These are phyloP conservation scores for Albugo laibachii DNA, from an alignment of 352 stramenopile genomes.

Conservation along the genomic window DNA sequence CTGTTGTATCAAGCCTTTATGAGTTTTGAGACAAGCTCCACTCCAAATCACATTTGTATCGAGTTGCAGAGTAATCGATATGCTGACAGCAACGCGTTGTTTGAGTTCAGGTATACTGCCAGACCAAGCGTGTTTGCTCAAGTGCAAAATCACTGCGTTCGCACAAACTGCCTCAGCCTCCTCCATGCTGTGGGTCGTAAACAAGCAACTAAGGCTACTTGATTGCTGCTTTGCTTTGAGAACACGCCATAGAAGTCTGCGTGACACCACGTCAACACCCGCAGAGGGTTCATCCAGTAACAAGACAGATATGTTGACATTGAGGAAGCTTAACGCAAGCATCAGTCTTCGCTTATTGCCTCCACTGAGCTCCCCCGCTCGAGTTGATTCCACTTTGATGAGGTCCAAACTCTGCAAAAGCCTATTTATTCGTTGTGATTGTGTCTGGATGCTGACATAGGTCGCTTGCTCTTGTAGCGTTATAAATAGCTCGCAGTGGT, in stretches of 20 bases:
- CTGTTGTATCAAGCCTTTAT: too few species aligned
- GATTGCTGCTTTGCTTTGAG: conserved; percentile 35
- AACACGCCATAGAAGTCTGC: conserved; percentile 62
- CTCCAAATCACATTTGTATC: conserved; percentile 6
- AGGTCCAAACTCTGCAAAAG: conserved; percentile 37
- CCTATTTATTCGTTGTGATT: background rate
- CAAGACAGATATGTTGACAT: conserved; percentile 35
- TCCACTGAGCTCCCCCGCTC: conserved; percentile 41
- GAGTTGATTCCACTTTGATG: conserved; percentile 31
- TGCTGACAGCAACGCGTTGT: conserved; percentile 33
- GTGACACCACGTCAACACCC: conserved; percentile 57
- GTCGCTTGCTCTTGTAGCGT: conserved; percentile 9
- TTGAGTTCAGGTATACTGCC: conserved; percentile 68
- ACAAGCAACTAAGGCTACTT: conserved; percentile 35
- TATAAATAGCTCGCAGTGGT: conserved; percentile 58
- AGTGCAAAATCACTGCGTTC: conserved; percentile 57
- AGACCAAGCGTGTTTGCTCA: conserved; percentile 46
- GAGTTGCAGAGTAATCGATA: conserved; percentile 48
- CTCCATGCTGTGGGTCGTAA: conserved; percentile 76
- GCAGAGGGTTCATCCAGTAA: conserved; percentile 68
- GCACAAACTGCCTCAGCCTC: conserved; percentile 66
- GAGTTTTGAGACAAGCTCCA: too few species aligned
- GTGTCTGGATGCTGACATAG: conserved; percentile 3
- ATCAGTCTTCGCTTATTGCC: conserved; percentile 69
- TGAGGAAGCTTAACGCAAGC: conserved; percentile 44